Percentiles rank a stretch among this genome's conserved stretches.
These are phyloP conservation scores for Colletotrichum gloeosporioides DNA, from an alignment of 2,329 filamentous ascomycete genomes.

Conservation along the genomic window DNA sequence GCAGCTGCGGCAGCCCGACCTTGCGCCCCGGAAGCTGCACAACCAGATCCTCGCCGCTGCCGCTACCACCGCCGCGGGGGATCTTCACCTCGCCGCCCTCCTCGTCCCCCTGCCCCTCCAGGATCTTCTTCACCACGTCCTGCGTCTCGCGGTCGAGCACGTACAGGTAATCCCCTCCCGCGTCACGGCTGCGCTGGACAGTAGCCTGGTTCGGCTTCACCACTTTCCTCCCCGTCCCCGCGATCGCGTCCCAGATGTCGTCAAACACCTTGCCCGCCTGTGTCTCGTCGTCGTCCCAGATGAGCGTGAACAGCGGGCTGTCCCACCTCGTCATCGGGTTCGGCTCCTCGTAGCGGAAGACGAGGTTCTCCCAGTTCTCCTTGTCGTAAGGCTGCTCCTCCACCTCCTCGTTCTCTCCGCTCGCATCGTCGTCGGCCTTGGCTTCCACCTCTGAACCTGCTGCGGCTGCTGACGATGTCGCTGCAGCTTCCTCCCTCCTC, in stretches of 20 bases:
- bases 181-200: conserved; percentile 66
- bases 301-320: conserved; percentile 78
- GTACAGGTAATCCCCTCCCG: conserved; percentile 77
- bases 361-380: conserved; percentile 76
- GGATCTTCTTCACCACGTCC: conserved; percentile 72
- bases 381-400: conserved; percentile 53
- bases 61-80: conserved; percentile 31
- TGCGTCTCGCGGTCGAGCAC: conserved; percentile 81
- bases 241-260: conserved; percentile 77
- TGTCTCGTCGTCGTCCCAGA: conserved; percentile 75
- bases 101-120: conserved; percentile 73
- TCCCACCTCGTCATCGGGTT: conserved; percentile 88
- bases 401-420: conserved; percentile 26
- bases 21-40: conserved; percentile 71
- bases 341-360: conserved; percentile 85
- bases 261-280: conserved; percentile 62
- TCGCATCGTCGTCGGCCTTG: conserved; percentile 39
- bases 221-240: conserved; percentile 64
- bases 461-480: neutral
- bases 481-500: conserved; percentile 25
- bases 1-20: conserved; percentile 75
- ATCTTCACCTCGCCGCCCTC: conserved; percentile 63
- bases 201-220: conserved; percentile 80
- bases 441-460: neutral
- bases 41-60: conserved; percentile 44